phyloP scores from a whole-genome alignment of 495 filamentous ascomycete species.

The Xylaria intraflava region DNA sequence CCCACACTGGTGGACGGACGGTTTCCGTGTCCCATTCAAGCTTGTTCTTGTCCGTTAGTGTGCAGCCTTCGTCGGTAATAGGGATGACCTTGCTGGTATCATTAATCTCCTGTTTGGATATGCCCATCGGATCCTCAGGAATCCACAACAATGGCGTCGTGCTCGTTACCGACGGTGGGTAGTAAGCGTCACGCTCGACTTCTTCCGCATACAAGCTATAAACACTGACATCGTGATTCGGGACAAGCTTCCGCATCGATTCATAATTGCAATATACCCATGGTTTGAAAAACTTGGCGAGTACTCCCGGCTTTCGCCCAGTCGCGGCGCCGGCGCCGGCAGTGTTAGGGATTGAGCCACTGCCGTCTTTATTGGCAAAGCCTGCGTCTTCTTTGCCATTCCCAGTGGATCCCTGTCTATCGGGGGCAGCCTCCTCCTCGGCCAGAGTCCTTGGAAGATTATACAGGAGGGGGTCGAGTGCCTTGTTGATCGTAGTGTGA shows the following conservation, averaged over 20 bases:
- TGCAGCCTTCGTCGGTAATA: constrained; percentile 79
- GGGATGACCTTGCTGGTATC: constrained; percentile 66
- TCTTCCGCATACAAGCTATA: constrained; percentile 50
- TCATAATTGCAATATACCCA: constrained; percentile 69
- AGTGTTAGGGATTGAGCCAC: constrained; percentile 18
- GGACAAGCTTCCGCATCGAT: constrained; percentile 64
- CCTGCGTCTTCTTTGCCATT: constrained; percentile 26
- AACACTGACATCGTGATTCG: constrained; percentile 41
- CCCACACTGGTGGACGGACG: constrained; percentile 69
- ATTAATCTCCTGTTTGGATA: constrained; percentile 68
- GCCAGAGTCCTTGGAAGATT: constrained; percentile 64
- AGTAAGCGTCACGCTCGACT: constrained; percentile 64
- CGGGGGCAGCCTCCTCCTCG: constrained; percentile 49
- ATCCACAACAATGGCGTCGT: constrained; percentile 75
- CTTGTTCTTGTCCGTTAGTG: constrained; percentile 71
- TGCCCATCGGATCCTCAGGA: constrained; percentile 65
- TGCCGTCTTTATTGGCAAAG: constrained; percentile 19
- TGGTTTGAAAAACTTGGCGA: constrained; percentile 70
- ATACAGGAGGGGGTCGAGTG: constrained; percentile 71
- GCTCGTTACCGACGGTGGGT: constrained; percentile 62
- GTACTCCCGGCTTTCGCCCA: constrained; percentile 35
- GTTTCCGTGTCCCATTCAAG: constrained; percentile 68
- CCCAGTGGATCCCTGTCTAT: constrained; percentile 22
- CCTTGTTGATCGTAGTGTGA: constrained; percentile 72
- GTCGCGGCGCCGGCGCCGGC: neutral